Evolutionary conservation across 331 rosid genomes (phyloP), one percentile per base, ranked within the genome.

Genomic region (Acacia concinna): DNA sequence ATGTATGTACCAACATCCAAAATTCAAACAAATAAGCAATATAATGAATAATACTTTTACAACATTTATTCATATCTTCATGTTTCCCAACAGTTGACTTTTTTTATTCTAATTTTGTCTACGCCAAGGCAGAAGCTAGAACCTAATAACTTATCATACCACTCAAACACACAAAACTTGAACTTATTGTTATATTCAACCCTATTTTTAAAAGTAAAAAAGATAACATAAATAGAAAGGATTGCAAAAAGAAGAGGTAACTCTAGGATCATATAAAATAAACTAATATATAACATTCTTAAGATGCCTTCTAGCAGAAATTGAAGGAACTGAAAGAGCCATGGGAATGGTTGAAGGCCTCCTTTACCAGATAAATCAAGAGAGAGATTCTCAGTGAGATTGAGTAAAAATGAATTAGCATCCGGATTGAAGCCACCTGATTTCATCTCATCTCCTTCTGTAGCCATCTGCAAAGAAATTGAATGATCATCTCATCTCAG

Each of bases 311-410:
- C 52, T 56, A 15, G 51, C 15, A 18, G 71, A 37, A 20, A 51
- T 28, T 7, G 68, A 69, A 69, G 71, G 18, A 30, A 41, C 32
- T 76, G 27, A 56, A 47, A 17, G 34, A 67, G 44, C 51, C 64
- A 46, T 73, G 10, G 32, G 63, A 35, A 38, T 59, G 68, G 79
- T 57, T 78, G 30, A 62, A 82, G 75, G 68, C 79, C 74, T 8
- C 49, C 49, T 44, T 51, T 20, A 20, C 57, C 57, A 51, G 21
- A 18, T 8, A 25, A 10, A 20, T 18, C 18, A 14, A 20, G 60
- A 52, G 2, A 51, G 2, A 89, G 92, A 56, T 91, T 89, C 71
- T 79, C 75, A 18, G 93, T 79, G 8, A 51, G 90, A 27, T 68
- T 79, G 37, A 91, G 89, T 67, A 76, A 56, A 28, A 78, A 31